Conservation (phyloP, 371 early-diverging fungal genomes). For the Mortierella sp. region DNA sequence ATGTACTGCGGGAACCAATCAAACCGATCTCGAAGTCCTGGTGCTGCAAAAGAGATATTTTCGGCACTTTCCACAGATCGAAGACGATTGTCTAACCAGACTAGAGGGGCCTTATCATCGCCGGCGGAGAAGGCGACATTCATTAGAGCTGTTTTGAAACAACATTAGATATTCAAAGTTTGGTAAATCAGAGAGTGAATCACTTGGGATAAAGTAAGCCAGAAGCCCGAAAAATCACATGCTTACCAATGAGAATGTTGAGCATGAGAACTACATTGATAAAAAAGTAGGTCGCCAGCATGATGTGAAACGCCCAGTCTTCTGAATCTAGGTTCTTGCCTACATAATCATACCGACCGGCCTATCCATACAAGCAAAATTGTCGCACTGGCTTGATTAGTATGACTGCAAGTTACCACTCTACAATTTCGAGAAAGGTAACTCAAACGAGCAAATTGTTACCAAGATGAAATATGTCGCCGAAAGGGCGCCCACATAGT, state of each 20-base stretch:
- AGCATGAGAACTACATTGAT: constrained; percentile 28
- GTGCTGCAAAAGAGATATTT: constrained; percentile 15
- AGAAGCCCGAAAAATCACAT: too few species aligned
- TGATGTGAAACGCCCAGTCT: constrained; percentile 21
- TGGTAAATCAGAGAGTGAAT: background rate
- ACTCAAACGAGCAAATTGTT: background rate
- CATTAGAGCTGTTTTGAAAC: constrained; percentile 11
- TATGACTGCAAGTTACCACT: background rate
- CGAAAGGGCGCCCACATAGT: constrained; percentile 24
- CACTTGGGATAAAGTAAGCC: too few species aligned
- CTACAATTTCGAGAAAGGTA: background rate
- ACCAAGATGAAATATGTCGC: constrained; percentile 45
- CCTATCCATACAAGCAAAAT: constrained; percentile 12
- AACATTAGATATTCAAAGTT: background rate
- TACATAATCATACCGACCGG: constrained; percentile 34
- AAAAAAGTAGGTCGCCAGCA: constrained; percentile 30
- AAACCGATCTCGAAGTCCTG: constrained; percentile 16
- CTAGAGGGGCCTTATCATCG: constrained; percentile 11
- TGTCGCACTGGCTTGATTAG: background rate
- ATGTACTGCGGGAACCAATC: constrained; percentile 27
- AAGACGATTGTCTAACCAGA: constrained; percentile 28
- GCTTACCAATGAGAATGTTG: constrained; percentile 29
- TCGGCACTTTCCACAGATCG: constrained; percentile 21
- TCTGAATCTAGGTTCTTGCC: constrained; percentile 9
- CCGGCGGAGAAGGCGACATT: constrained; percentile 19